Percentiles rank a stretch among this genome's conserved stretches.
These are phyloP conservation scores for Rhododendron ovatum DNA, from an alignment of 148 eudicot genomes.

Conservation along the genomic window DNA sequence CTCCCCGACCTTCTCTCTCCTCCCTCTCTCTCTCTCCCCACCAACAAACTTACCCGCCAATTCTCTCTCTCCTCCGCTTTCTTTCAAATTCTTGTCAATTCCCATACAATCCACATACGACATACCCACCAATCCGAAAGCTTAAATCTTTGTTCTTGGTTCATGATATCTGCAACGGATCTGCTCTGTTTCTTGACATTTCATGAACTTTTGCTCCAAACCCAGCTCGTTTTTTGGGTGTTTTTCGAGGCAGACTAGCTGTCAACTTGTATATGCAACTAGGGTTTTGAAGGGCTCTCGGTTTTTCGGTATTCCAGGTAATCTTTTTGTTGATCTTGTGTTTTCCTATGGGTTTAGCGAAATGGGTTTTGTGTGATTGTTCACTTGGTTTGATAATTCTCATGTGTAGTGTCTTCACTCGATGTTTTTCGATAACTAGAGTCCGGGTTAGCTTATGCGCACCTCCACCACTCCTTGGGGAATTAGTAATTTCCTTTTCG, in stretches of 20 bases:
- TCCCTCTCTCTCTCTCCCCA: neutral
- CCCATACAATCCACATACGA: neutral
- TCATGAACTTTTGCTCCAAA: neutral
- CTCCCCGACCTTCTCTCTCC: conserved; percentile 15
- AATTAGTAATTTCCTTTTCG: neutral
- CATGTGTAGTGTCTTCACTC: too few relatives aligned
- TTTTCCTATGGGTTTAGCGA: neutral
- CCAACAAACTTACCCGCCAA: conserved; percentile 47
- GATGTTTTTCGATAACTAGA: too few relatives aligned
- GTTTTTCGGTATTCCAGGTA: neutral
- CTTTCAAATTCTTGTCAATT: conserved; percentile 33
- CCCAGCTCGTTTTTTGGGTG: neutral
- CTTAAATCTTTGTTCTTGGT: neutral
- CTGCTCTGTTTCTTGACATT: neutral
- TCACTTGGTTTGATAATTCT: neutral
- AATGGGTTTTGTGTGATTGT: neutral
- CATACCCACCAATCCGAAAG: neutral
- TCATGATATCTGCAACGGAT: neutral
- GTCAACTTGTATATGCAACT: neutral
- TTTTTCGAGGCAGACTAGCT: neutral
- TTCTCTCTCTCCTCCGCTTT: conserved; percentile 25
- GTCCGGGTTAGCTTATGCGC: too few relatives aligned
- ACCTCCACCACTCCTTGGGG: neutral
- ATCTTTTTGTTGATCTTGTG: neutral
- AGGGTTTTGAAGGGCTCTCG: neutral